Evolutionary conservation across 495 filamentous ascomycete genomes (phyloP).

Genomic region (Ascobolus immersus): DNA sequence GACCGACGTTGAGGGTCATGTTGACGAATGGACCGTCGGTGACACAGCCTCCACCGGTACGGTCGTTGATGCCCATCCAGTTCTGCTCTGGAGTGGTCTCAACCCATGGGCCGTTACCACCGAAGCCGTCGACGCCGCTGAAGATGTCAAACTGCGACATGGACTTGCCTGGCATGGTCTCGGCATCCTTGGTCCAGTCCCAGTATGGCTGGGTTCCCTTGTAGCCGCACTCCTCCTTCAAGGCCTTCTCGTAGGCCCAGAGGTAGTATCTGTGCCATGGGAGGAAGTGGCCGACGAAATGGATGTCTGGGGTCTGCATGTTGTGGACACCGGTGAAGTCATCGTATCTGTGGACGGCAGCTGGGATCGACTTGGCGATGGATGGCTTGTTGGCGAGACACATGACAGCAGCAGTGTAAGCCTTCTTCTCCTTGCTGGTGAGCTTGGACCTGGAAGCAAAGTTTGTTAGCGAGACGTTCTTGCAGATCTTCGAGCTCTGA

Average conservation of each 20-base stretch:
- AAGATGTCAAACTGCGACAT: slow-evolving; percentile 34
- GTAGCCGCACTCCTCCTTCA: slow-evolving; percentile 47
- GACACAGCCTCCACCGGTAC: slow-evolving; percentile 7
- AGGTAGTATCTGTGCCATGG: slow-evolving; percentile 48
- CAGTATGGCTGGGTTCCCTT: slow-evolving; percentile 35
- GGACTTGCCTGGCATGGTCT: slow-evolving; percentile 19
- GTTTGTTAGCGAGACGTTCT: no score
- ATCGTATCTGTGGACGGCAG: slow-evolving; percentile 32
- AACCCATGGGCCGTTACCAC: slow-evolving; percentile 31
- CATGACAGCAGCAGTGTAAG: slow-evolving; percentile 36
- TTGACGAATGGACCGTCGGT: slow-evolving; percentile 12
- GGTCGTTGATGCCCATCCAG: slow-evolving; percentile 3
- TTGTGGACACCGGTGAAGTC: slow-evolving; percentile 49
- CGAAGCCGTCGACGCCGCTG: slow-evolving; percentile 34
- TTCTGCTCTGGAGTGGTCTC: slow-evolving; percentile 5
- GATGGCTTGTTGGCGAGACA: slow-evolving; percentile 32
- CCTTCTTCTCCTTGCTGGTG: slow-evolving; percentile 22
- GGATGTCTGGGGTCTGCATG: slow-evolving; percentile 33
- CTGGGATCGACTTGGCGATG: slow-evolving; percentile 18
- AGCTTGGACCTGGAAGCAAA: slow-evolving; percentile 34
- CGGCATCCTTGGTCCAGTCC: slow-evolving; percentile 28
- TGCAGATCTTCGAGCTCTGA: no score
- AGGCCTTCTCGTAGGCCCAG: slow-evolving; percentile 36
- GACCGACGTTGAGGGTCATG: slow-evolving; percentile 20
- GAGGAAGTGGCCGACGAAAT: slow-evolving; percentile 36